Percentiles rank a stretch among this genome's conserved stretches.
Evolutionary conservation across 2,329 filamentous ascomycete species (phyloP).

Genomic region (Tolypocladium inflatum): DNA sequence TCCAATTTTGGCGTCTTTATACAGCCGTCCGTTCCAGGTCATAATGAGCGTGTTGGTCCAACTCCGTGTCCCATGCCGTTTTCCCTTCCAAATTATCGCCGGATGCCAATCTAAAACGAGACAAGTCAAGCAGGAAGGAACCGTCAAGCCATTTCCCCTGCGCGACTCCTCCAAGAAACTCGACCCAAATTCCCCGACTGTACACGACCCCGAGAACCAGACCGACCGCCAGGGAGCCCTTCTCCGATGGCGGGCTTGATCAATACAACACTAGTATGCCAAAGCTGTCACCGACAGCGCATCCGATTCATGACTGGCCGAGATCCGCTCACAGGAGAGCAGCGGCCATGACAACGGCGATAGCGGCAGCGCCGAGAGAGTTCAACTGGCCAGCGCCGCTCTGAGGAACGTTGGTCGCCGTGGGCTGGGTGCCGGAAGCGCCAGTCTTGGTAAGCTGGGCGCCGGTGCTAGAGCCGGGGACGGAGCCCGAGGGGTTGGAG

Average conservation of each 20-base stretch:
- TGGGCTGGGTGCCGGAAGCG: not conserved
- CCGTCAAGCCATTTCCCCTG: not conserved
- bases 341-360: slow-evolving; percentile 19
- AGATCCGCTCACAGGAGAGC: slow-evolving; percentile 16
- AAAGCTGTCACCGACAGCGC: not conserved
- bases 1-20: not conserved
- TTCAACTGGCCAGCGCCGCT: slow-evolving; percentile 14
- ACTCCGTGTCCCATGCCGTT: not conserved
- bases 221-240: not conserved
- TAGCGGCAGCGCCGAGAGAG: slow-evolving; percentile 19
- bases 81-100: not conserved
- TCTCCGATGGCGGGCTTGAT: not conserved
- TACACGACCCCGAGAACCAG: not conserved
- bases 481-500: not conserved
- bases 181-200: not conserved
- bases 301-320: not conserved
- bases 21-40: not conserved
- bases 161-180: not conserved
- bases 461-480: not conserved
- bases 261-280: not conserved
- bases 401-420: slow-evolving; percentile 2
- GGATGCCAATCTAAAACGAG: not conserved
- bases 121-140: not conserved
- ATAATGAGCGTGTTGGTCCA: not conserved
- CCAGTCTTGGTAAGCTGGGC: not conserved